phyloP scores from a whole-genome alignment of 2,329 filamentous ascomycete species.

The Leptographium procerum region DNA sequence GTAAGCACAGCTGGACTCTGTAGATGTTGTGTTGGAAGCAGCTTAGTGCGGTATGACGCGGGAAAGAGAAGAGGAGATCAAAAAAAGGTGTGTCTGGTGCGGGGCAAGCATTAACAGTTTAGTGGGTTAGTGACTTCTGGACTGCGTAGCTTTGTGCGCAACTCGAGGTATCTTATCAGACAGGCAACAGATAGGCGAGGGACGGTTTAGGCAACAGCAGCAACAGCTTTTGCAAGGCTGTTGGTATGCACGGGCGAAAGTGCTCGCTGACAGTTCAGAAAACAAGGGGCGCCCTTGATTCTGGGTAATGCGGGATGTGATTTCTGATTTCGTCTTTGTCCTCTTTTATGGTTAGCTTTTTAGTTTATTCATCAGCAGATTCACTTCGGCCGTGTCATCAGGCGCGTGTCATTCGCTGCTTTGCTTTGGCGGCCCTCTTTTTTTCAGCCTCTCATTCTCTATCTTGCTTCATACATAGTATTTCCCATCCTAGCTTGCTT shows the following conservation, averaged over 20 bases:
- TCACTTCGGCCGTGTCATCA: background rate
- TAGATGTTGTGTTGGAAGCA: background rate
- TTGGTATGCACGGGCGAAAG: background rate
- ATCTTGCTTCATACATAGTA: background rate
- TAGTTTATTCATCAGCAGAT: background rate
- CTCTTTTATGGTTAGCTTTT: too few relatives aligned
- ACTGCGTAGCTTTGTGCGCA: too few relatives aligned
- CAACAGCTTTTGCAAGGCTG: background rate
- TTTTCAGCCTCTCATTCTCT: background rate
- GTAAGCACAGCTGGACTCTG: background rate
- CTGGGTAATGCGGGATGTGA: background rate
- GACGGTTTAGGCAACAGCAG: background rate
- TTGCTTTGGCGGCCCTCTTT: too few relatives aligned
- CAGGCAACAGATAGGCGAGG: background rate
- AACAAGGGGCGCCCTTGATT: too few relatives aligned
- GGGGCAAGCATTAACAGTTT: background rate
- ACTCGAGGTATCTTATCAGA: background rate
- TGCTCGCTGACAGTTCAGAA: background rate
- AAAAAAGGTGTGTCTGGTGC: background rate
- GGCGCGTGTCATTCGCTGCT: background rate
- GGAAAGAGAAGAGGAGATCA: background rate
- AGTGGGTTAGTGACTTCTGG: background rate
- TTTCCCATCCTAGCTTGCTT: background rate
- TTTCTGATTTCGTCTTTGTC: too few relatives aligned
- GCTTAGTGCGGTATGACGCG: constrained; percentile 5